Conservation (phyloP, 805 yeast species). For the Brettanomyces bruxellensis region DNA sequence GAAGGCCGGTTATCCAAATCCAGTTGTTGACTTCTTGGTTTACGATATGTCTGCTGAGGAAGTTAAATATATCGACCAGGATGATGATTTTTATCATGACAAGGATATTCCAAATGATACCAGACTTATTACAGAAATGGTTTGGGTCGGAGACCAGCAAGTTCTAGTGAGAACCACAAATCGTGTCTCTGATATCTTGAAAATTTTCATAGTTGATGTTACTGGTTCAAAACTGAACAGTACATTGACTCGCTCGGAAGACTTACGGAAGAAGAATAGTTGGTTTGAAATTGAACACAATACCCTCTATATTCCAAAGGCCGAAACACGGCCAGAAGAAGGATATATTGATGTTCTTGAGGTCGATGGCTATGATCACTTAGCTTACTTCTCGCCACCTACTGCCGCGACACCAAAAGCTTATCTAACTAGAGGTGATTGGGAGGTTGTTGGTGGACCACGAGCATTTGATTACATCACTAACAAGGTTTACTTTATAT, state of each 20-base stretch:
- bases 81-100: slow-evolving; percentile 34
- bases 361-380: slow-evolving; percentile 55
- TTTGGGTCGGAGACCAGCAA: slow-evolving; percentile 54
- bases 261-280: slow-evolving; percentile 36
- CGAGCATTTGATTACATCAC: slow-evolving; percentile 47
- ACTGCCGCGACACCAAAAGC: slow-evolving; percentile 37
- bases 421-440: slow-evolving; percentile 64
- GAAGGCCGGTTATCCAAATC: slow-evolving; percentile 74
- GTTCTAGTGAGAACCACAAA: slow-evolving; percentile 51
- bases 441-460: slow-evolving; percentile 85
- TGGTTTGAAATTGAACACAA: slow-evolving; percentile 77
- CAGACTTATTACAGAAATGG: slow-evolving; percentile 54
- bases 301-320: slow-evolving; percentile 48
- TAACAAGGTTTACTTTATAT: slow-evolving; percentile 53
- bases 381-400: slow-evolving; percentile 79
- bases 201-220: slow-evolving; percentile 47
- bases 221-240: slow-evolving; percentile 20
- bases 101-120: slow-evolving; percentile 31
- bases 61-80: slow-evolving; percentile 11
- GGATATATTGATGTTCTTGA: slow-evolving; percentile 80
- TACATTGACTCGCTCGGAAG: slow-evolving; percentile 38
- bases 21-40: slow-evolving; percentile 47
- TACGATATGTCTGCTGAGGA: slow-evolving; percentile 27
- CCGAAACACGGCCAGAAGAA: slow-evolving; percentile 37
- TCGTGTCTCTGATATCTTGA: slow-evolving; percentile 58